Percentiles rank a stretch among this genome's conserved stretches.
These are phyloP conservation scores for Monosporascus cannonballus DNA, from an alignment of 2,329 filamentous ascomycete species.

Conservation along the genomic window DNA sequence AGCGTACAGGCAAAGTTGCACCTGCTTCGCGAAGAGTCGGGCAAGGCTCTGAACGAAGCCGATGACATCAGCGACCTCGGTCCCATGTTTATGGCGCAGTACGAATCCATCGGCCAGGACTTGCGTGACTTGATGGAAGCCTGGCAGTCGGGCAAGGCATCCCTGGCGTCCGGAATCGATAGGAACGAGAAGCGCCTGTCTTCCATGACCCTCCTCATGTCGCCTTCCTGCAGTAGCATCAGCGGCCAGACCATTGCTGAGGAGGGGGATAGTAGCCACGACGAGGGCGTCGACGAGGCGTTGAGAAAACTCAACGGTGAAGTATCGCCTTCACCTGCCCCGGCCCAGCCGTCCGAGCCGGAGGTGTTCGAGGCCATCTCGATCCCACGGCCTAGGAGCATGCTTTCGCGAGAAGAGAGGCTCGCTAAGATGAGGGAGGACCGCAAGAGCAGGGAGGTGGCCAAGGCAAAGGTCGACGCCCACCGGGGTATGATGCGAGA, in stretches of 20 bases:
- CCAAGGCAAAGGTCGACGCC: constrained; percentile 70
- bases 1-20: constrained; percentile 93
- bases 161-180: constrained; percentile 75
- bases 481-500: constrained; percentile 88
- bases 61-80: constrained; percentile 70
- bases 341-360: constrained; percentile 54
- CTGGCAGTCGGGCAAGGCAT: constrained; percentile 84
- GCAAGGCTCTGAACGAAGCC: constrained; percentile 68
- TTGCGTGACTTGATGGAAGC: constrained; percentile 73
- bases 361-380: constrained; percentile 92
- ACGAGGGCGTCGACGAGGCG: constrained; percentile 54
- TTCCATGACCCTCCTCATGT: constrained; percentile 48
- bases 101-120: constrained; percentile 89
- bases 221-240: constrained; percentile 57
- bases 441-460: constrained; percentile 63
- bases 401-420: constrained; percentile 78
- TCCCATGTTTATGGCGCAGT: constrained; percentile 75
- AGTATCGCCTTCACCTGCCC: constrained; percentile 43
- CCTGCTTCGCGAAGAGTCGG: constrained; percentile 83
- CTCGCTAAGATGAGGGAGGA: constrained; percentile 86
- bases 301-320: constrained; percentile 76
- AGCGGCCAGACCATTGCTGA: constrained; percentile 62
- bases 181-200: constrained; percentile 67
- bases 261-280: constrained; percentile 48
- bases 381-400: constrained; percentile 61